Evolutionary conservation across 2,329 filamentous ascomycete genomes (phyloP).

Genomic region (Aureobasidium sp.): DNA sequence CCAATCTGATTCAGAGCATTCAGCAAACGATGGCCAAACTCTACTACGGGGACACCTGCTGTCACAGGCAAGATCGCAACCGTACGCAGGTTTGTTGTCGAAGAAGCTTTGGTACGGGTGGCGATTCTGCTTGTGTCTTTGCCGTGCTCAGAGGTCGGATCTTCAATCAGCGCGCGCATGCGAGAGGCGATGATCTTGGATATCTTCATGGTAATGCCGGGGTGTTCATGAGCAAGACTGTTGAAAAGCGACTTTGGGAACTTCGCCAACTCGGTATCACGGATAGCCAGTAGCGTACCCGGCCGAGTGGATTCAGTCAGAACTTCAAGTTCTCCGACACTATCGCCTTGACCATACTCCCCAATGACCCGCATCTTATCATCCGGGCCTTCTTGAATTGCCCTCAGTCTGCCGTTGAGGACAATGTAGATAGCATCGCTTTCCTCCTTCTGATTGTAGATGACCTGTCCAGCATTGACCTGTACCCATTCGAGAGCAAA

Average conservation of each 20-base stretch:
- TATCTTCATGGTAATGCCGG: slow-evolving; percentile 97
- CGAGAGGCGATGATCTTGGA: slow-evolving; percentile 96
- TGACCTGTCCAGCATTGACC: slow-evolving; percentile 87
- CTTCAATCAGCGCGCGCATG: slow-evolving; percentile 83
- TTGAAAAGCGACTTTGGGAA: slow-evolving; percentile 96
- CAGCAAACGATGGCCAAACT: slow-evolving; percentile 85
- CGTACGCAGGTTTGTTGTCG: slow-evolving; percentile 85
- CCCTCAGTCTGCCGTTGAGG: slow-evolving; percentile 80
- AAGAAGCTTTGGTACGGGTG: slow-evolving; percentile 60
- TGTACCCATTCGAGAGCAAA: slow-evolving; percentile 98
- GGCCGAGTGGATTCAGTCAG: slow-evolving; percentile 89
- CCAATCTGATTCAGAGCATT: slow-evolving; percentile 85
- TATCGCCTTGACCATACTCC: slow-evolving; percentile 95
- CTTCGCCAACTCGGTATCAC: slow-evolving; percentile 92
- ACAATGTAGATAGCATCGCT: slow-evolving; percentile 99
- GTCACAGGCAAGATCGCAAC: slow-evolving; percentile 89
- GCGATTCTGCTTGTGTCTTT: slow-evolving; percentile 55
- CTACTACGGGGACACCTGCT: slow-evolving; percentile 83
- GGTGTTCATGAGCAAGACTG: slow-evolving; percentile 92
- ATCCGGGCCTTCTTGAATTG: slow-evolving; percentile 73
- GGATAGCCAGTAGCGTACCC: slow-evolving; percentile 88
- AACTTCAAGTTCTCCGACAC: slow-evolving; percentile 93
- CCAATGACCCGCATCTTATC: slow-evolving; percentile 79
- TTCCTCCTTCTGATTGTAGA: slow-evolving; percentile 89
- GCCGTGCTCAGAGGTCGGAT: slow-evolving; percentile 57